Base-by-base conservation (phyloP, 371 early-diverging fungal genomes). In the Capillidium rhysosporum region DNA sequence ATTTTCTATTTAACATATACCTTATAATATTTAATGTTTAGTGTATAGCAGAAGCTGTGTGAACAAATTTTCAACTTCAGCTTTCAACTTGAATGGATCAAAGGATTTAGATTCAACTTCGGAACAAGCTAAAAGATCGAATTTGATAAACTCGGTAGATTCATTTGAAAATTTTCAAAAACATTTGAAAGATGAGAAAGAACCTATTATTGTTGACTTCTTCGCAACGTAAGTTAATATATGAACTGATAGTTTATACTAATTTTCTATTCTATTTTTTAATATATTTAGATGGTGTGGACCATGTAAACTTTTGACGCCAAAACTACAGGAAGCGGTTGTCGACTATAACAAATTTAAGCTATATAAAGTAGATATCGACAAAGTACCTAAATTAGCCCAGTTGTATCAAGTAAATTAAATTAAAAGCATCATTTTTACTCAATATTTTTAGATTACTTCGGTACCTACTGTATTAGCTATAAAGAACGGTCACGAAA, bases 131-230 rank as follows among this genome's bases (percentile, higher is more conserved):
- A n/a, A n/a, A 34, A 34, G 12, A 34, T 34, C 12, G 12, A 12
- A 34, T 34, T 34, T 34, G 34, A 34, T 34, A 34, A 34, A 34
- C 7, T 34, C 34, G 7, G 12, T 34, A 4, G 34, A 65, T 23
- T 67, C 57, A n/a, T 46, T 46, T 0, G 62, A 63, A 4, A 67
- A 58, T 21, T 79, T 76, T 59, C 65, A 65, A 5, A 54, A 64
- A 46, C 60, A 72, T 29, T 78, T 79, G 10, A 59, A 62, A 21
- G 63, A 70, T 31, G 70, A 78, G 12, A 64, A 75, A 2, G 66
- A 71, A 40, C 81, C 82, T 4, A 77, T 79, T 16, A 63, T 86
- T 46, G 85, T 86, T n/a, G 87, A 86, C 53, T 86, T 84, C 63
- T 77, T 82, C 59, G 85, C 85, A 18, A 62, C 71, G 80, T 82